A percentile compares a stretch with the other conserved stretches of the same genome.
These are phyloP conservation scores for Luffa aegyptiaca DNA, from an alignment of 306 rosid genomes.

Conservation along the genomic window DNA sequence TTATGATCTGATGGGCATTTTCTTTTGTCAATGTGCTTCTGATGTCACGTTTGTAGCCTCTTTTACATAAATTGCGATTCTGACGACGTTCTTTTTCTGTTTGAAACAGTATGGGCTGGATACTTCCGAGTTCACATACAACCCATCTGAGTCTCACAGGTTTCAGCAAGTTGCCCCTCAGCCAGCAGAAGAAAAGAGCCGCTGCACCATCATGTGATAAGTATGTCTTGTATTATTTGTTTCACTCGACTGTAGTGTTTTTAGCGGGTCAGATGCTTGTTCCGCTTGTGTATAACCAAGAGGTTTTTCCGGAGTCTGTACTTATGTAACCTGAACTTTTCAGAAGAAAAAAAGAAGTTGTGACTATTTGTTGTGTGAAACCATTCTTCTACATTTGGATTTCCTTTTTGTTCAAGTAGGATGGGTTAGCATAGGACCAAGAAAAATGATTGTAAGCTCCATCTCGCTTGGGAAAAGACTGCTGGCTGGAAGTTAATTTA, in stretches of 20 bases:
- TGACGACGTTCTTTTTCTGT: background rate
- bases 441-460: background rate
- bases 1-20: background rate
- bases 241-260: background rate
- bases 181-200: slow-evolving; percentile 82
- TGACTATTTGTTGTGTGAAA: slow-evolving; percentile 26
- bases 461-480: background rate
- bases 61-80: background rate
- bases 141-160: slow-evolving; percentile 83
- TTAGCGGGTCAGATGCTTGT: slow-evolving; percentile 14
- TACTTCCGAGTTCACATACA: slow-evolving; percentile 87
- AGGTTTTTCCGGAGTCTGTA: slow-evolving; percentile 23
- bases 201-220: slow-evolving; percentile 79
- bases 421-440: background rate
- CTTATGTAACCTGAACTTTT: background rate
- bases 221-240: slow-evolving; percentile 11
- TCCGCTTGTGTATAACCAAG: slow-evolving; percentile 28
- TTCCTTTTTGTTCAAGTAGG: slow-evolving; percentile 4
- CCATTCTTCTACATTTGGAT: slow-evolving; percentile 7
- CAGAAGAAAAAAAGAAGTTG: background rate
- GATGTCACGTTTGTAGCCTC: background rate
- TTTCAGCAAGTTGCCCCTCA: slow-evolving; percentile 60
- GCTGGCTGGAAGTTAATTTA: background rate
- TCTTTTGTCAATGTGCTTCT: background rate
- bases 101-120: slow-evolving; percentile 84